Evolutionary conservation across 2,329 filamentous ascomycete species (phyloP), one percentile per base, ranked within the genome.

Genomic region (Fusarium duplospermum): DNA sequence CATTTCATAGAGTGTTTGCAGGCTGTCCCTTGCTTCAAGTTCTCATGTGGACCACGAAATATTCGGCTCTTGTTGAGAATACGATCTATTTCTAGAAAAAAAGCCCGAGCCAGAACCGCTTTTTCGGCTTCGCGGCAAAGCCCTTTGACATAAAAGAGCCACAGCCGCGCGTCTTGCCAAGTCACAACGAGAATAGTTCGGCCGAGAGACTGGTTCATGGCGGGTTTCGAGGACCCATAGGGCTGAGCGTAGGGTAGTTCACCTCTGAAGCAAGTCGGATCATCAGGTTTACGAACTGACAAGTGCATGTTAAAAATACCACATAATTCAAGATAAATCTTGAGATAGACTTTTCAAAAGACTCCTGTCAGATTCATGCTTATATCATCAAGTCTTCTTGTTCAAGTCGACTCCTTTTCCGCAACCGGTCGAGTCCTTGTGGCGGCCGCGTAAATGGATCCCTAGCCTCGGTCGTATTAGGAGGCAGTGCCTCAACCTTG

Each of bases 21-120:
- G 72, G 69, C 59, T 36, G 24, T 61, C 47, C 72, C 72, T 66
- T 74, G 69, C 40, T 64, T 45, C 33, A 35, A 14, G 6, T 35
- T 60, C 29, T 6, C 38, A 59, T 47, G 47, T 59, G 62, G 64
- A 62, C 20, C 36, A 35, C 47, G 27, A 57, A 57, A 42, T 22
- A 36, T 50, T 52, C 35, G 31, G 47, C 29, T 74, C 29, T 74
- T 72, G 45, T 45, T 35, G 65, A 36, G 52, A 61, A 69, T 63
- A 42, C 64, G 58, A 27, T 52, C 71, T 69, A 40, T 62, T 72
- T 74, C 69, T 64, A 64, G 65, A 70, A 74, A 22, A 42, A 31
- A 20, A 35, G 27, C 35, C 24, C 27, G 18, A 50, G 22, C 18
- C 27, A 36, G 52, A 64, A 64, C 27, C 22, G 40, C 70, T 24